These are phyloP conservation scores for Lophium mytilinum DNA, from an alignment of 495 filamentous ascomycete species.

Conservation along the genomic window DNA sequence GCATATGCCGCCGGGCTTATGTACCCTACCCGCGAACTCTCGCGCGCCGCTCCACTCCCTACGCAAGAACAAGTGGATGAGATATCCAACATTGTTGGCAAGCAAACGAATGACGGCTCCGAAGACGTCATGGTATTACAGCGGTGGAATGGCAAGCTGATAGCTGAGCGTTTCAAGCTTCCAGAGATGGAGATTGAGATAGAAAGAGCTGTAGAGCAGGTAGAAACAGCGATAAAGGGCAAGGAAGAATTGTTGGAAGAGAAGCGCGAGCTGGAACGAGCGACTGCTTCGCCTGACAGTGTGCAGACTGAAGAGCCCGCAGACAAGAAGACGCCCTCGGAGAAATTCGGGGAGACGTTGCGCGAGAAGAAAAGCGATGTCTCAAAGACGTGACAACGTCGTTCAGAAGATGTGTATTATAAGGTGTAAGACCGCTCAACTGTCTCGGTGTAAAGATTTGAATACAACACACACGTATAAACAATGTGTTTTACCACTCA, in stretches of 20 bases:
- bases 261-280: constrained; percentile 31
- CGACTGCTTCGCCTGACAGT: constrained; percentile 15
- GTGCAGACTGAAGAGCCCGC: constrained; percentile 7
- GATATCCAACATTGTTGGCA: constrained; percentile 61
- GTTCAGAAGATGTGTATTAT: too few species aligned
- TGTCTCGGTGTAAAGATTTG: too few species aligned
- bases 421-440: too few species aligned
- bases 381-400: not conserved
- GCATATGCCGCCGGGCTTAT: constrained; percentile 50
- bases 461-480: too few species aligned
- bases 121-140: constrained; percentile 37
- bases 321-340: not conserved
- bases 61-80: constrained; percentile 30
- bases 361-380: not conserved
- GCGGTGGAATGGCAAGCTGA: constrained; percentile 38
- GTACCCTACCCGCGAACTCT: constrained; percentile 27
- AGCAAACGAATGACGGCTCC: constrained; percentile 24
- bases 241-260: constrained; percentile 45
- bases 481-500: too few species aligned
- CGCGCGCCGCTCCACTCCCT: constrained; percentile 26
- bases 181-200: constrained; percentile 83
- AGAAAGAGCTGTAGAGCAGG: constrained; percentile 81
- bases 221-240: constrained; percentile 48
- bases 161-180: constrained; percentile 40
- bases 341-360: not conserved